Evolutionary conservation across 495 filamentous ascomycete genomes (phyloP), one percentile per base, ranked within the genome.

Genomic region (Hypoxylon trugodes): DNA sequence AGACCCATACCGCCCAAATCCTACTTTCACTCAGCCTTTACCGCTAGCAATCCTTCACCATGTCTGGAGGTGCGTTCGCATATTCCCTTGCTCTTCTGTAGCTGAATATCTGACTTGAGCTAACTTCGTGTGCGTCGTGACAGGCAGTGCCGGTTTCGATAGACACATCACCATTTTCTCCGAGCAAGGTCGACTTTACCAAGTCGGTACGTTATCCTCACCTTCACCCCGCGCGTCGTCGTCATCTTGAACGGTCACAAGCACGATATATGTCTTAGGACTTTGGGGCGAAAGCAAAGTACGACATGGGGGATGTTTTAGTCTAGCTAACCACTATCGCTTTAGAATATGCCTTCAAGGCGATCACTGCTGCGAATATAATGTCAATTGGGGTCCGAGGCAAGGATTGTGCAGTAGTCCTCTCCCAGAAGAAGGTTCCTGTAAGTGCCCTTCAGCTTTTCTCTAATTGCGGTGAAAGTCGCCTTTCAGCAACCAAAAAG

Each of bases 141-240:
- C 72, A 97, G 93, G 92, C 81, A 96, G 90, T 82, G 92, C 94
- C 73, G 93, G 91, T 63, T 97, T 93, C 81, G 95, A 98, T 78
- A 86, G 95, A 83, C 95, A 98, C 76, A 98, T 98, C 69, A 98
- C 95, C 70, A 98, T 98, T 86, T 98, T 98, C 84, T 98, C 96
- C 35, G 95, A 98, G 76, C 92, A 96, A 76, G 95, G 95, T 71
- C 86, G 95, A 77, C 81, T 98, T 76, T 98, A 97, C 78, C 95
- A 98, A 96, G 95, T 98, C 74, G 95, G 96, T 98, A 84, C 69
- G 93, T 90, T 61, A 24, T 47, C 38, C 47, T 42, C 21, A 32
- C 45, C 30, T 18, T 16, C 15, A 48, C 16, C 25, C 33, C 26
- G 4, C 26, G 4, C 19, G 26, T 24, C 28, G 28, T 24, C 53